These are phyloP conservation scores for Cladosporium austrohemisphaericum DNA, from an alignment of 2,329 filamentous ascomycete genomes.

Conservation along the genomic window DNA sequence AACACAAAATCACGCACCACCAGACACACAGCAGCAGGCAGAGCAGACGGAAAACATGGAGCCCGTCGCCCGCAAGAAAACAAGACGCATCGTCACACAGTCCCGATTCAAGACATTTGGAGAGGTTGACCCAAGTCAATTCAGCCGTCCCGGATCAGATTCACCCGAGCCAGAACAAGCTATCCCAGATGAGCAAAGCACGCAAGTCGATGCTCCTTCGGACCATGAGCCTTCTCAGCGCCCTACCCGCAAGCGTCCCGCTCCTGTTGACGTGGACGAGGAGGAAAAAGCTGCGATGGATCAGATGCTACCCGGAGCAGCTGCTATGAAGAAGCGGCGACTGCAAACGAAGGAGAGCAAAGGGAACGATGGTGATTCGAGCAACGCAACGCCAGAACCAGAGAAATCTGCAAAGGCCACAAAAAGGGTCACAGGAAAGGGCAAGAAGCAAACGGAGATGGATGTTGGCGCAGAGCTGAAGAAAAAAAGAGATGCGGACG, in stretches of 20 bases:
- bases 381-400: conserved; percentile 42
- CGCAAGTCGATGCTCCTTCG: conserved; percentile 15
- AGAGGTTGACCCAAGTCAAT: conserved; percentile 35
- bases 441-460: conserved; percentile 42
- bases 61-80: conserved; percentile 13
- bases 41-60: background rate
- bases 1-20: background rate
- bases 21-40: background rate
- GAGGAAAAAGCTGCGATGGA: conserved; percentile 57
- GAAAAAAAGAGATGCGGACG: conserved; percentile 47
- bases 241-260: conserved; percentile 28
- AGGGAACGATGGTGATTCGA: conserved; percentile 46
- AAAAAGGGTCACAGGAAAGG: background rate
- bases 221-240: conserved; percentile 18
- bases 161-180: conserved; percentile 18
- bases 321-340: conserved; percentile 69
- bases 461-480: conserved; percentile 65
- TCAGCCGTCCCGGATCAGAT: conserved; percentile 23
- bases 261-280: conserved; percentile 20
- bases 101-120: conserved; percentile 57
- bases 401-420: background rate
- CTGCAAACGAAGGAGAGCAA: conserved; percentile 53
- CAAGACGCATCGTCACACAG: conserved; percentile 36
- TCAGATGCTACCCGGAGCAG: conserved; percentile 69
- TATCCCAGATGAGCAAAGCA: background rate